These are phyloP conservation scores for Stereum hirsutum DNA, from an alignment of 1,284 basidiomycete species.

Conservation along the genomic window DNA sequence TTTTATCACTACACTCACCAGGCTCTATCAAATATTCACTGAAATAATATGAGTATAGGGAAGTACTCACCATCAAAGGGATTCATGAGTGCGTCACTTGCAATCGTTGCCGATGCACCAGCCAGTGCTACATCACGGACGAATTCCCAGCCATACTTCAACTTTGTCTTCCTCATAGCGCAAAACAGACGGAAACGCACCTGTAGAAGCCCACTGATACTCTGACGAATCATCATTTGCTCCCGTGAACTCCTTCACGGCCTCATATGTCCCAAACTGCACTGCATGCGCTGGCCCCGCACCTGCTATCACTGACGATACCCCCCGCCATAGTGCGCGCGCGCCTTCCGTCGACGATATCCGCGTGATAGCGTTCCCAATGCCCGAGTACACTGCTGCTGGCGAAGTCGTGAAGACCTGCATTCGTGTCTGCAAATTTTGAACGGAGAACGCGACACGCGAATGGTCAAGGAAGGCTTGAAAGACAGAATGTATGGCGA, in stretches of 20 bases:
- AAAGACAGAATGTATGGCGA: not conserved
- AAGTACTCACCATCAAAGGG: slow-evolving; percentile 87
- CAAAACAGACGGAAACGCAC: slow-evolving; percentile 44
- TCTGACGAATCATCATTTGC: slow-evolving; percentile 63
- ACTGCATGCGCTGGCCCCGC: slow-evolving; percentile 98
- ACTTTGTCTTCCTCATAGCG: too few relatives aligned
- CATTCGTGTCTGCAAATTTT: slow-evolving; percentile 82
- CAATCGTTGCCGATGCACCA: slow-evolving; percentile 91
- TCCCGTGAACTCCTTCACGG: slow-evolving; percentile 88
- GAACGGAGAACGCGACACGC: not conserved
- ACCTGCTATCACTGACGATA: slow-evolving; percentile 94
- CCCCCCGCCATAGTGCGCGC: slow-evolving; percentile 90
- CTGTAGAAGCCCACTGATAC: slow-evolving; percentile 77
- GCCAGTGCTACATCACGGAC: slow-evolving; percentile 57
- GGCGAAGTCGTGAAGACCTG: slow-evolving; percentile 87
- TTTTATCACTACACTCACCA: slow-evolving; percentile 74
- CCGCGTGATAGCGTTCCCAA: slow-evolving; percentile 81
- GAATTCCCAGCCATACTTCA: not conserved
- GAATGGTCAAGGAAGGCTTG: not conserved
- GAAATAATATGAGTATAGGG: slow-evolving; percentile 7
- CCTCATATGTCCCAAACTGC: slow-evolving; percentile 96
- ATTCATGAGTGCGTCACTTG: slow-evolving; percentile 98
- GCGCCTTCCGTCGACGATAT: slow-evolving; percentile 93
- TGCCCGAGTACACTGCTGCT: slow-evolving; percentile 80
- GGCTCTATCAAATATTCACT: not conserved